Conservation (phyloP, 2,329 filamentous ascomycete species). For the Botrytis pseudocinerea region DNA sequence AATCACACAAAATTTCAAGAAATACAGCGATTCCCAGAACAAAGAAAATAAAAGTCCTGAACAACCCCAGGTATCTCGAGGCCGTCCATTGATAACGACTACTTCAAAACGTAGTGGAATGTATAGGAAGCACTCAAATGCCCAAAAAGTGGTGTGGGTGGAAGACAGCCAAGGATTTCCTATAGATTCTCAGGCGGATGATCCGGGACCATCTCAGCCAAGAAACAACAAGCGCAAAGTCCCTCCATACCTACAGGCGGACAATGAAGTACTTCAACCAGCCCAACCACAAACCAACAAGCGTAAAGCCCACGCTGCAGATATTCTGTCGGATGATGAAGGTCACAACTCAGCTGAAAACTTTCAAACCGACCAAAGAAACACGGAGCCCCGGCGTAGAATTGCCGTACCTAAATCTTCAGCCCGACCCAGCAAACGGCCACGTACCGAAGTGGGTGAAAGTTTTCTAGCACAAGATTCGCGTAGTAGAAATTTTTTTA, state of each 20-base stretch:
- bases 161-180: conserved; percentile 19
- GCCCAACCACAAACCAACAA: not conserved
- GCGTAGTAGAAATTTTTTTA: not conserved
- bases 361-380: conserved; percentile 34
- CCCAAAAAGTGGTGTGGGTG: not conserved
- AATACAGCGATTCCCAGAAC: conserved; percentile 33
- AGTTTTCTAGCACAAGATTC: not conserved
- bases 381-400: not conserved
- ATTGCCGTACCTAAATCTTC: not conserved
- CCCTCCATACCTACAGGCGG: not conserved
- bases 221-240: conserved; percentile 22
- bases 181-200: conserved; percentile 2
- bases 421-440: not conserved
- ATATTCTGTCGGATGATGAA: not conserved
- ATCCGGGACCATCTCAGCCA: not conserved
- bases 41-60: conserved; percentile 37
- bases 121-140: conserved; percentile 5
- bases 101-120: not conserved
- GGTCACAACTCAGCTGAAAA: conserved; percentile 29
- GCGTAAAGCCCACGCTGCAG: not conserved
- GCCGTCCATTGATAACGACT: not conserved
- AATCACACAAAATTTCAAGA: conserved; percentile 19
- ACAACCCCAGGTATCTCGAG: not conserved
- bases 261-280: not conserved
- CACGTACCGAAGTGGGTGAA: not conserved